Evolutionary conservation across 106 monocot genomes (phyloP), one percentile per base, ranked within the genome.

Genomic region (Dioscorea alata): DNA sequence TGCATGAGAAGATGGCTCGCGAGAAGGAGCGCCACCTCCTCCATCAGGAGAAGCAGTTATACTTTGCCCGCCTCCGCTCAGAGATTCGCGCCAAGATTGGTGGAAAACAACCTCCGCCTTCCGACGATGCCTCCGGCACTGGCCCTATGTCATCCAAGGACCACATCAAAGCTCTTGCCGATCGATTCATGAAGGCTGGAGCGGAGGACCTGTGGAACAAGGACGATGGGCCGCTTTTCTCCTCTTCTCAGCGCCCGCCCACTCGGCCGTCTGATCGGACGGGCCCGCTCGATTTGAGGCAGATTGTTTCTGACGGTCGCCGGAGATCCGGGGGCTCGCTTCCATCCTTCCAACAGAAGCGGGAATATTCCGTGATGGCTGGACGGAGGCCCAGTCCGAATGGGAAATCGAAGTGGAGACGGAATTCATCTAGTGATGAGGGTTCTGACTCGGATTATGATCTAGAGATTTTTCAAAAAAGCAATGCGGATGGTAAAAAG

Each of bases 151-250:
- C 86, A 0, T 75, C 91, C 22, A 76, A 66, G 51, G 84, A 88
- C 13, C 96, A 89, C 58, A 72, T 92, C 65, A 89, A 80, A 67
- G 76, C 88, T 57, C 83, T 96, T 23, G 96, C 96, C 32, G 89
- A 97, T 64, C 88, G 92, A 21, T 97, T 92, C 80, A 80, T 74
- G 74, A 89, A 80, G 70, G 73, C 32, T 6, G 92, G 92, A 7
- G 92, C 96, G n/a, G 96, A 89, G 76, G 96, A 97, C 74, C 73
- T 97, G 28, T 97, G 96, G 96, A 97, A 97, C 65, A 78, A 86
- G 18, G 86, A 86, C 64, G 96, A 97, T 48, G 96, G 96, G 0
- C 96, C 92, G 4, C 16, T 92, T 21, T 42, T 14, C 4, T 71
- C 76, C 14, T 42, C 48, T 1, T 12, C 59, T 17, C 48, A 22